Base-by-base conservation (phyloP, 2,329 filamentous ascomycete species). In the Ceratocystis ficicola region DNA sequence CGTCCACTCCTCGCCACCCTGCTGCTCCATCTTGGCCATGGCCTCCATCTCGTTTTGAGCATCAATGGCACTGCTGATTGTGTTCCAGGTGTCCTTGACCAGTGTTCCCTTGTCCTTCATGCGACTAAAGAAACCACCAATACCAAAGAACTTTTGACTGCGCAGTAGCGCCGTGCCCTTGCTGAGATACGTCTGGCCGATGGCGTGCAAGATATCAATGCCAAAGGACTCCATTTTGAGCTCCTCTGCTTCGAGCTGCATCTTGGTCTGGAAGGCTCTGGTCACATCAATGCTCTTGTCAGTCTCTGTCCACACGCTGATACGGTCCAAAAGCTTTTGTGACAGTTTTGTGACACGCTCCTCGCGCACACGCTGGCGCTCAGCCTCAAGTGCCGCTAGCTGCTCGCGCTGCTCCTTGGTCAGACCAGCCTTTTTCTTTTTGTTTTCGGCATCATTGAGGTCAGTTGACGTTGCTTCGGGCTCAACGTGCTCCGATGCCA, bases 181-280 rank as follows among this genome's bases (percentile, higher is more conserved):
- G 74, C 86, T 85, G 32, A 94, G 77, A 75, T 99, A 99, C 3
- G 90, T 95, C 70, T 88, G 82, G 17, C 94, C 94, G 72, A 99
- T 95, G 59, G 94, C 92, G 75, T 97, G 93, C 62, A 96, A 80
- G 71, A 97, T 97, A 69, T 99, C 94, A 52, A 99, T 81, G 63
- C 94, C 94, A 71, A 99, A 99, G 0, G 89, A 95, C 77, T 99
- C 94, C 90, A 99, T 99, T 81, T 97, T 99, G 71, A 99, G 80
- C 73, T 97, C 95, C 79, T 99, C 94, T 30, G 95, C 90, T 77
- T 99, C 94, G 50, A 97, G 85, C 50, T 87, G 84, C 70, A 89
- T 96, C 83, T 99, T 96, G 74, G 93, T 90, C 74, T 92, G 87
- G 79, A 97, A 99, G 0, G 94, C 89, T 67, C 78, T 79, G 44